A percentile compares a stretch with the other conserved stretches of the same genome.
These are phyloP conservation scores for Populus deltoides DNA, from an alignment of 345 rosid genomes.

Conservation along the genomic window DNA sequence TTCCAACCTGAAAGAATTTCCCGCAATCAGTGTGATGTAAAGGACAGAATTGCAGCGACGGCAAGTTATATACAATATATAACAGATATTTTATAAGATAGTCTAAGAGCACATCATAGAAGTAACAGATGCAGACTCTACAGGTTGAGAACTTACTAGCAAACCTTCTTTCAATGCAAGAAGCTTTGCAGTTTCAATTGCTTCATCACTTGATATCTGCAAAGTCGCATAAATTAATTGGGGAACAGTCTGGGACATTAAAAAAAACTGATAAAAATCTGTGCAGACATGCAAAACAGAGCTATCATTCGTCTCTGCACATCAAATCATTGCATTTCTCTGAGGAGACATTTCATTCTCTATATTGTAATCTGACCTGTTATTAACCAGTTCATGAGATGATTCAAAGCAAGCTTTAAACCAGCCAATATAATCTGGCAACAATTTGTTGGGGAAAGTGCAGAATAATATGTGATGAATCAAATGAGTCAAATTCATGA, in stretches of 20 bases:
- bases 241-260: not conserved
- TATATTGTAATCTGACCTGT: not conserved
- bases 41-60: not conserved
- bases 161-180: conserved; percentile 55
- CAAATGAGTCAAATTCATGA: not conserved
- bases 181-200: conserved; percentile 46
- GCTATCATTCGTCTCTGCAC: not conserved
- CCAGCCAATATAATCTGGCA: not conserved
- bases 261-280: not conserved
- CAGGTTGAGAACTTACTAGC: conserved; percentile 32
- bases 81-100: not conserved
- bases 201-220: conserved; percentile 45
- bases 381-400: not conserved
- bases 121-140: not conserved
- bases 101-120: not conserved
- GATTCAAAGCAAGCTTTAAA: too few species aligned
- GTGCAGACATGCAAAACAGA: not conserved
- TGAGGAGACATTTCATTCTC: not conserved
- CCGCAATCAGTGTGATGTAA: not conserved
- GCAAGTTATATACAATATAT: not conserved
- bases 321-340: not conserved
- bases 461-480: not conserved
- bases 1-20: conserved; percentile 44
- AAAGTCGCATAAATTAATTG: not conserved
- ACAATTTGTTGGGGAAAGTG: not conserved